Evolutionary conservation across 495 filamentous ascomycete genomes (phyloP).

Genomic region (Aspergillus sparsus): DNA sequence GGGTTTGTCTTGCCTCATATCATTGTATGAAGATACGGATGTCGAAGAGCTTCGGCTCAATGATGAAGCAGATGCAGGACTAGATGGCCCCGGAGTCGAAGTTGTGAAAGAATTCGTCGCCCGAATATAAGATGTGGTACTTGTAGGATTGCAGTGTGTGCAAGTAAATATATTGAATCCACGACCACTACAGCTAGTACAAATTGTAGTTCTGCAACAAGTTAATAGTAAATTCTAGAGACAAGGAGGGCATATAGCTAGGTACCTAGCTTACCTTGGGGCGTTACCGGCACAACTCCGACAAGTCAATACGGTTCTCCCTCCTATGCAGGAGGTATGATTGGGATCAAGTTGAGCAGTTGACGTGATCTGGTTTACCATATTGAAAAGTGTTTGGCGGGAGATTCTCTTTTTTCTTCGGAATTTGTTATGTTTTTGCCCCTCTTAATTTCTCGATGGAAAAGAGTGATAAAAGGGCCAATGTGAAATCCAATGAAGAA

Average conservation of each 20-base stretch:
- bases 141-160: slow-evolving; percentile 38
- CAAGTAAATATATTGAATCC: slow-evolving; percentile 44
- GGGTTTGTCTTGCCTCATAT: slow-evolving; percentile 15
- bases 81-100: slow-evolving; percentile 32
- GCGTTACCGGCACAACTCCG: slow-evolving; percentile 43
- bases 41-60: slow-evolving; percentile 38
- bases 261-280: slow-evolving; percentile 36
- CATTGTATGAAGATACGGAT: slow-evolving; percentile 30
- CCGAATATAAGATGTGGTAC: slow-evolving; percentile 21
- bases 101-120: slow-evolving; percentile 14
- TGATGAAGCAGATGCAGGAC: slow-evolving; percentile 32
- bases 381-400: slow-evolving; percentile 7
- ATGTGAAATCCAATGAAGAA: too few species aligned
- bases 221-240: slow-evolving; percentile 4
- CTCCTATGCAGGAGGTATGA: slow-evolving; percentile 42
- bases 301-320: slow-evolving; percentile 41
- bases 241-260: neutral
- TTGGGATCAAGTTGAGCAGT: slow-evolving; percentile 35
- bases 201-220: slow-evolving; percentile 33
- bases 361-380: slow-evolving; percentile 26
- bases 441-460: too few species aligned
- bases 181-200: slow-evolving; percentile 36
- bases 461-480: too few species aligned
- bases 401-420: neutral
- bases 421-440: neutral